These are phyloP conservation scores for Vitellaria paradoxa DNA, from an alignment of 179 eudicot genomes.

Conservation along the genomic window DNA sequence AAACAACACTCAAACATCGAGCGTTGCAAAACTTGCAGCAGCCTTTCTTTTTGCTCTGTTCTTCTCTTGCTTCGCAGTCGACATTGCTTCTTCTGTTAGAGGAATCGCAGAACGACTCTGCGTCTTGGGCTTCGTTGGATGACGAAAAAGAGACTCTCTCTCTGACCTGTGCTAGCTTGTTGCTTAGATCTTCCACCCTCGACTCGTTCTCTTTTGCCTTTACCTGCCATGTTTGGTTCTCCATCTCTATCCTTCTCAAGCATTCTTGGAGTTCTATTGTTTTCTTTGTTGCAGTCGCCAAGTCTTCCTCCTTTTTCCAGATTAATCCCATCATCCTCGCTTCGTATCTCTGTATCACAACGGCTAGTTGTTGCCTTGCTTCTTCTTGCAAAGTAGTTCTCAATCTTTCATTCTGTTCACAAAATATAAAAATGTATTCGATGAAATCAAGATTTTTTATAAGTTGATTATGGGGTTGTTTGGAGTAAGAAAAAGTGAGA, in stretches of 20 bases:
- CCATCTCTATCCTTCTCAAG: constrained; percentile 30
- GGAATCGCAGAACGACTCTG: constrained; percentile 38
- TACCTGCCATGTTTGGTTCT: constrained; percentile 44
- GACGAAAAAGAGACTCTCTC: constrained; percentile 15
- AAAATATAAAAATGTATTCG: background rate
- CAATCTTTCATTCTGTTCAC: constrained; percentile 47
- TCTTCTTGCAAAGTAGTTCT: constrained; percentile 38
- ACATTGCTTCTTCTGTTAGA: background rate
- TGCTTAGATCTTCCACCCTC: constrained; percentile 27
- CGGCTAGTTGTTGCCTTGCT: constrained; percentile 26
- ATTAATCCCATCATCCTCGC: constrained; percentile 29
- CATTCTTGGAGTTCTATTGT: constrained; percentile 36
- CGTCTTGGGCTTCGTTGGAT: constrained; percentile 21
- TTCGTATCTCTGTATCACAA: constrained; percentile 28
- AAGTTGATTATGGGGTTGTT: too few relatives aligned
- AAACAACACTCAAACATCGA: constrained; percentile 35
- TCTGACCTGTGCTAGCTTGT: constrained; percentile 22
- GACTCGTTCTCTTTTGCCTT: constrained; percentile 42
- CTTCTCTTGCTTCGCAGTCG: background rate
- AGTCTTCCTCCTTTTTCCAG: constrained; percentile 34
- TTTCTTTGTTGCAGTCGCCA: constrained; percentile 25
- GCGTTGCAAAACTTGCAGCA: constrained; percentile 42
- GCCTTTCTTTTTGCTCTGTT: background rate
- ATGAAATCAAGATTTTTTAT: too few relatives aligned
- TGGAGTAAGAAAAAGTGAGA: too few relatives aligned